A percentile compares a stretch with the other conserved stretches of the same genome.
Conservation (phyloP, 83 land plant species). For the Diphasiastrum complanatum region DNA sequence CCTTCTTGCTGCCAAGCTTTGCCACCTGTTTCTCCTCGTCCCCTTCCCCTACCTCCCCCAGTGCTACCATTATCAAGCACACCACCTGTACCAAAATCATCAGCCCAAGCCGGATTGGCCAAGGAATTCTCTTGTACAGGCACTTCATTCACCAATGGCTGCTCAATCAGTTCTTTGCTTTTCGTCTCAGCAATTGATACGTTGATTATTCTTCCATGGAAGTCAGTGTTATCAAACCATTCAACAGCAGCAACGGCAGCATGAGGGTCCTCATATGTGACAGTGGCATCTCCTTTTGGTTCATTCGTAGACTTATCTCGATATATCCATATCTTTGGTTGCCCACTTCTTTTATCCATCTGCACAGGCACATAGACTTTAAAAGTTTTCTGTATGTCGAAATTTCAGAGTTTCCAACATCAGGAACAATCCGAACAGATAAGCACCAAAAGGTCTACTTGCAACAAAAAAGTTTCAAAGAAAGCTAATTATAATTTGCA, state of each 20-base stretch:
- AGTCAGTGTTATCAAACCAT: conserved; percentile 83
- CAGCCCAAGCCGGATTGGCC: conserved; percentile 21
- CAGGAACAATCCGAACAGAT: too few relatives aligned
- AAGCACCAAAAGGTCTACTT: background rate
- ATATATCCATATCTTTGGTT: conserved; percentile 85
- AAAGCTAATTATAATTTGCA: background rate
- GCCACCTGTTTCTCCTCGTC: conserved; percentile 63
- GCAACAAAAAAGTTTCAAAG: conserved; percentile 12
- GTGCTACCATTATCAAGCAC: conserved; percentile 20
- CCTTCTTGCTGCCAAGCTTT: conserved; percentile 98
- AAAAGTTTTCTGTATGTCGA: too few relatives aligned
- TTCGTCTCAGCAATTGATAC: conserved; percentile 72
- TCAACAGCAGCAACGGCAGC: conserved; percentile 87
- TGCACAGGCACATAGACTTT: conserved; percentile 13
- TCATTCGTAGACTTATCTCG: conserved; percentile 67
- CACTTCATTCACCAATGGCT: conserved; percentile 6
- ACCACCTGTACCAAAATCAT: conserved; percentile 30
- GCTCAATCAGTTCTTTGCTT: conserved; percentile 39
- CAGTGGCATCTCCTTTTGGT: conserved; percentile 86
- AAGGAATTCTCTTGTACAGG: background rate
- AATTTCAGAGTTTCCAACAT: too few relatives aligned
- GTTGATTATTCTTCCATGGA: conserved; percentile 69
- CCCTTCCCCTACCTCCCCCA: conserved; percentile 62
- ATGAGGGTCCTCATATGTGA: conserved; percentile 90
- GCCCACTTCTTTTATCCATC: conserved; percentile 80